These are phyloP conservation scores for Sporisorium exsertum DNA, from an alignment of 1,284 basidiomycete genomes.

Conservation along the genomic window DNA sequence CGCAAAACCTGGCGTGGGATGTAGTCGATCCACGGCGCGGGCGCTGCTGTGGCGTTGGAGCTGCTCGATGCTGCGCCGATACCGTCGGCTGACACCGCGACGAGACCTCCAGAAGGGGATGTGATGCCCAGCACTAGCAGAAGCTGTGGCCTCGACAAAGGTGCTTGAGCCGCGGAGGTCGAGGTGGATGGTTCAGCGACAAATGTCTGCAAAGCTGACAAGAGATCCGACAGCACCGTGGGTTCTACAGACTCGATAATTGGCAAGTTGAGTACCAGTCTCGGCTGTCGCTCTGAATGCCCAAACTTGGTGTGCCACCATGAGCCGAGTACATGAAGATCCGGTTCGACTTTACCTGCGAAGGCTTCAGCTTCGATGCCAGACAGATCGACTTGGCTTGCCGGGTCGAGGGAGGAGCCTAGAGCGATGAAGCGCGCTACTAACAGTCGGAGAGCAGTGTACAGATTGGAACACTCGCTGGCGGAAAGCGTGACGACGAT, in stretches of 20 bases:
- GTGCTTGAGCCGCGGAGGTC: background rate
- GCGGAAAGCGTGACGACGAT: slow-evolving; percentile 47
- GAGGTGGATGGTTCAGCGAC: slow-evolving; percentile 18
- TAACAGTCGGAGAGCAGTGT: slow-evolving; percentile 39
- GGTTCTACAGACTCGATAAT: slow-evolving; percentile 48
- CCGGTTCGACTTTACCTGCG: slow-evolving; percentile 39
- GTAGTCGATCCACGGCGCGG: slow-evolving; percentile 50
- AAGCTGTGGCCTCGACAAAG: slow-evolving; percentile 18
- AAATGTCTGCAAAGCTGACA: slow-evolving; percentile 45
- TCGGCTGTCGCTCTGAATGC: background rate
- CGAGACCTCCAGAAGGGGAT: slow-evolving; percentile 41
- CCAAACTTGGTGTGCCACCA: slow-evolving; percentile 39
- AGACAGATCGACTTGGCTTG: background rate
- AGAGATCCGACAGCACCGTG: slow-evolving; percentile 43
- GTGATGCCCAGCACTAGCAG: slow-evolving; percentile 49
- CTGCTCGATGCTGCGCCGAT: slow-evolving; percentile 17
- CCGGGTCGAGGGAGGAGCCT: slow-evolving; percentile 10
- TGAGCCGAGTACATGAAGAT: slow-evolving; percentile 27
- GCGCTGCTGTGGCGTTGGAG: slow-evolving; percentile 28
- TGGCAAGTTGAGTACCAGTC: slow-evolving; percentile 38
- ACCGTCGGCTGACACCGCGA: slow-evolving; percentile 19
- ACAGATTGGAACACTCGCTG: slow-evolving; percentile 45
- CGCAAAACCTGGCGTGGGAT: slow-evolving; percentile 42
- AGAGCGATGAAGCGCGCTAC: slow-evolving; percentile 51
- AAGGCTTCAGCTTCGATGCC: slow-evolving; percentile 35